These are phyloP conservation scores for Backusella tuberculispora DNA, from an alignment of 192 early-diverging fungal genomes.

Conservation along the genomic window DNA sequence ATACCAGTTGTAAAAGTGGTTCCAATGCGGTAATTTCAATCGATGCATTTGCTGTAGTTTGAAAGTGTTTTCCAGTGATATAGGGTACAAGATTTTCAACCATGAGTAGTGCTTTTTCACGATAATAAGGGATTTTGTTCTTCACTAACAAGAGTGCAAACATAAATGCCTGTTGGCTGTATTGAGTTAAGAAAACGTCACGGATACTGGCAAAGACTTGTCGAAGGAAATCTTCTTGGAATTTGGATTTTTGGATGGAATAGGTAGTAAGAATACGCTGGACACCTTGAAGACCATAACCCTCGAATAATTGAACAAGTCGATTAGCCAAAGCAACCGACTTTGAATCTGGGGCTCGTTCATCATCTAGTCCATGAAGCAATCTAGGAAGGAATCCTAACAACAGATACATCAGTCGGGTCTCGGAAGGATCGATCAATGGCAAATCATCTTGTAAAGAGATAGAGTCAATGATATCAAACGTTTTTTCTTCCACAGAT, in stretches of 20 bases:
- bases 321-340: slow-evolving; percentile 55
- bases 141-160: slow-evolving; percentile 64
- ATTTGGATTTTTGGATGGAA: slow-evolving; percentile 65
- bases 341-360: slow-evolving; percentile 45
- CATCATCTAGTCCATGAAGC: slow-evolving; percentile 67
- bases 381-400: slow-evolving; percentile 72
- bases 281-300: slow-evolving; percentile 51
- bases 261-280: slow-evolving; percentile 61
- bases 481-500: slow-evolving; percentile 55
- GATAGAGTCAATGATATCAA: slow-evolving; percentile 63
- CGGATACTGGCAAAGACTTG: slow-evolving; percentile 63
- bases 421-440: slow-evolving; percentile 64
- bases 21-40: slow-evolving; percentile 67
- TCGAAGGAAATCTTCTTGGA: slow-evolving; percentile 75
- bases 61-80: slow-evolving; percentile 39
- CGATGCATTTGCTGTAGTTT: slow-evolving; percentile 22
- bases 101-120: slow-evolving; percentile 62
- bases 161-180: slow-evolving; percentile 61
- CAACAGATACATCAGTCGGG: slow-evolving; percentile 64
- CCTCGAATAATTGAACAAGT: slow-evolving; percentile 55
- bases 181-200: slow-evolving; percentile 65
- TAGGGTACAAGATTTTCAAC: slow-evolving; percentile 70
- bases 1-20: slow-evolving; percentile 70
- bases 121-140: slow-evolving; percentile 65
- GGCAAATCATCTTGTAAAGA: slow-evolving; percentile 56